These are phyloP conservation scores for Paramecium tetraurelia DNA, from an alignment of 73 alveolate species.

Conservation along the genomic window DNA sequence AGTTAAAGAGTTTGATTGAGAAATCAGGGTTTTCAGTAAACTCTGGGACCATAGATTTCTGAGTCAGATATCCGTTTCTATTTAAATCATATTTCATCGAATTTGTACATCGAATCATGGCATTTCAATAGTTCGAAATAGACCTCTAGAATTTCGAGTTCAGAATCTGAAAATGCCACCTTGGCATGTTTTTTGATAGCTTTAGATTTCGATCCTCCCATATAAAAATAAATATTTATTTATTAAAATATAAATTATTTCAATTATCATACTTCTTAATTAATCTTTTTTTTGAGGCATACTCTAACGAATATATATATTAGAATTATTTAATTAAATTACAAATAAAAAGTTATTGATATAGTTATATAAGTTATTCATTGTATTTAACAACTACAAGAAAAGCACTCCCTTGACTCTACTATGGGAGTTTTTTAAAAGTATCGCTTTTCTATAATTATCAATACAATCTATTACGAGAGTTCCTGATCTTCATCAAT, in stretches of 20 bases:
- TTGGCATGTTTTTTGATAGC: constrained; percentile 11
- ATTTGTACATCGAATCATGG: background rate
- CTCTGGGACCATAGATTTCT: background rate
- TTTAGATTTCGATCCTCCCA: constrained; percentile 53
- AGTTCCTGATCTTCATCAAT: background rate
- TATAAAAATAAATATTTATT: background rate
- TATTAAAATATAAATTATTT: background rate
- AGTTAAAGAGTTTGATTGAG: constrained; percentile 17
- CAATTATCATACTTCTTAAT: constrained; percentile 12
- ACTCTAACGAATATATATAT: background rate
- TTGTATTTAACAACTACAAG: background rate
- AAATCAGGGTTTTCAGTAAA: constrained; percentile 49
- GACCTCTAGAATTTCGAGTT: constrained; percentile 6
- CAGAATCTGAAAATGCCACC: constrained; percentile 29
- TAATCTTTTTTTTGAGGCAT: constrained; percentile 25
- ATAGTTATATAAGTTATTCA: background rate
- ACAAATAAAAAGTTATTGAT: background rate
- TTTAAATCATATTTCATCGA: background rate
- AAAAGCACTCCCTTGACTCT: background rate
- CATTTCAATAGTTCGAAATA: background rate
- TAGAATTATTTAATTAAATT: background rate
- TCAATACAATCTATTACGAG: background rate
- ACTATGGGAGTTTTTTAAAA: background rate
- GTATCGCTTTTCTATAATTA: background rate
- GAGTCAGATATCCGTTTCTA: constrained; percentile 37